Percentiles rank a stretch among this genome's conserved stretches.
These are phyloP conservation scores for Podila horticola DNA, from an alignment of 192 early-diverging fungal genomes.

Conservation along the genomic window DNA sequence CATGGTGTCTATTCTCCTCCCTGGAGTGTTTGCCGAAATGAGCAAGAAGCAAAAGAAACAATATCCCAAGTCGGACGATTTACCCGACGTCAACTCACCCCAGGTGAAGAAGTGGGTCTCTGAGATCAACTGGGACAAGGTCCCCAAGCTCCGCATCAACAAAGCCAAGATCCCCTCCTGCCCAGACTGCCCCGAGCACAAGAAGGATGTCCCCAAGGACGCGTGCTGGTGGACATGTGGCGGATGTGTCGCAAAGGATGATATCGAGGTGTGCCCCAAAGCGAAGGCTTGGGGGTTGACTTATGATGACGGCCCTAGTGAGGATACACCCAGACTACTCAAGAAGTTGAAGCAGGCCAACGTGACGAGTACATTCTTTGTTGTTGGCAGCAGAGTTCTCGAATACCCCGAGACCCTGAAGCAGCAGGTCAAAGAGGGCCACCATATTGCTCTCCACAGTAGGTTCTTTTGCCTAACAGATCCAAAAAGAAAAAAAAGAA, in stretches of 20 bases:
- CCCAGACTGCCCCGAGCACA: conserved; percentile 33
- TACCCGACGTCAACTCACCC: conserved; percentile 22
- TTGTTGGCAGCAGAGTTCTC: conserved; percentile 59
- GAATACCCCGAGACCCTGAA: conserved; percentile 56
- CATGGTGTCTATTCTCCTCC: conserved; percentile 22
- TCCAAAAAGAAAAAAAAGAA: neutral
- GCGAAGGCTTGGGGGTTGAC: conserved; percentile 60
- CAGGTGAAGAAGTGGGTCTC: conserved; percentile 49
- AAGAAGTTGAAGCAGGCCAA: conserved; percentile 53
- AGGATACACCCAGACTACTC: conserved; percentile 53
- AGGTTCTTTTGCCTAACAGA: conserved; percentile 4
- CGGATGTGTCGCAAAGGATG: conserved; percentile 55
- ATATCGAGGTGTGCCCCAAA: conserved; percentile 56
- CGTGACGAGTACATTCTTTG: conserved; percentile 57
- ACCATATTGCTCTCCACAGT: conserved; percentile 51
- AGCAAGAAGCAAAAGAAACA: conserved; percentile 28
- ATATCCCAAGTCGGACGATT: conserved; percentile 17
- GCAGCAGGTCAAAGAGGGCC: conserved; percentile 31
- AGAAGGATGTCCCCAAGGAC: conserved; percentile 27
- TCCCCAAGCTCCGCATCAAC: conserved; percentile 40
- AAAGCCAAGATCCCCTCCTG: conserved; percentile 36
- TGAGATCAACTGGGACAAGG: conserved; percentile 46
- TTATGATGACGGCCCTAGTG: conserved; percentile 61
- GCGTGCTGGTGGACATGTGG: conserved; percentile 61
- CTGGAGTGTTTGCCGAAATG: conserved; percentile 15